Evolutionary conservation across 1,139 yeast genomes (phyloP).

Genomic region (Debaryomyces udenii): DNA sequence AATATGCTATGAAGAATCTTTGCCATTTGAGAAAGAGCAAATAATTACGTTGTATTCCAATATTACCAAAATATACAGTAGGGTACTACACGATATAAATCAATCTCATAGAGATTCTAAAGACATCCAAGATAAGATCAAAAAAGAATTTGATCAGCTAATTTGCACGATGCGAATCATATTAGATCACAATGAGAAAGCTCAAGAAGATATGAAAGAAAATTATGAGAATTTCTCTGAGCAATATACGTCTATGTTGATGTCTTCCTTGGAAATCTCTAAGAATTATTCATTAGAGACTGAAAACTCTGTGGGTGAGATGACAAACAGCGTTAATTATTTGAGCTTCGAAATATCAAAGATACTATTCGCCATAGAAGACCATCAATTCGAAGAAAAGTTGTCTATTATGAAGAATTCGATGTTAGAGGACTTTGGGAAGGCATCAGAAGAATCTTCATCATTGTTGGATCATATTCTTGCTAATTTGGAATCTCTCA

Average conservation of each 20-base stretch:
- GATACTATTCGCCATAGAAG: constrained; percentile 11
- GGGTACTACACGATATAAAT: constrained; percentile 23
- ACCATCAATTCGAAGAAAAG: constrained; percentile 11
- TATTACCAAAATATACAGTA: constrained; percentile 39
- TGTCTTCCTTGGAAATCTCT: constrained; percentile 7
- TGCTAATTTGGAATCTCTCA: constrained; percentile 9
- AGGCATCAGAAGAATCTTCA: constrained; percentile 7
- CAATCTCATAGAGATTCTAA: constrained; percentile 18
- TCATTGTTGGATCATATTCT: constrained; percentile 8
- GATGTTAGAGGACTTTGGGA: constrained; percentile 9
- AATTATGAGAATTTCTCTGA: constrained; percentile 17
- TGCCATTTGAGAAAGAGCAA: constrained; percentile 57
- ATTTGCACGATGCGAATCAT: constrained; percentile 14
- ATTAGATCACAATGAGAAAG: constrained; percentile 11
- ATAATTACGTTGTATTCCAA: constrained; percentile 49
- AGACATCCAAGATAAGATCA: constrained; percentile 15
- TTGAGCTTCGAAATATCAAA: constrained; percentile 16
- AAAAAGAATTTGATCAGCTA: constrained; percentile 22
- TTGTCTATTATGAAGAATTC: constrained; percentile 13
- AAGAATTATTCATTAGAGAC: constrained; percentile 7
- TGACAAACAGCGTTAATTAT: constrained; percentile 18
- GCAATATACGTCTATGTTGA: constrained; percentile 12
- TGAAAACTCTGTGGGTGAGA: constrained; percentile 15
- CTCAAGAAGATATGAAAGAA: constrained; percentile 14
- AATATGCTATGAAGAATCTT: constrained; percentile 52